Evolutionary conservation across 2,329 filamentous ascomycete genomes (phyloP), one percentile per base, ranked within the genome.

Genomic region (Sodiomyces alkalinus): DNA sequence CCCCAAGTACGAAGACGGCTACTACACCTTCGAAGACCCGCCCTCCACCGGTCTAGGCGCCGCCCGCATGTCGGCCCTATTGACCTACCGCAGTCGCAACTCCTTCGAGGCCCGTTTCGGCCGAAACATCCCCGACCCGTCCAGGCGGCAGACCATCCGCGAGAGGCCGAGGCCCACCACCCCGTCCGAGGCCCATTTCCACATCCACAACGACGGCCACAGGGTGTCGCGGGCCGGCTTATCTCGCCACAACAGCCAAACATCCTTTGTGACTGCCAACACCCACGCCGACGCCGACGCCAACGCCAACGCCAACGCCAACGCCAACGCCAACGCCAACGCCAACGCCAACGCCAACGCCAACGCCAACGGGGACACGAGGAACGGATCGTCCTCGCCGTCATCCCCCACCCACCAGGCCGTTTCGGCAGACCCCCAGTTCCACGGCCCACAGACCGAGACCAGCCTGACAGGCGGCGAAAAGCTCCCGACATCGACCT

Each of bases 1-100:
- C 49, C 90, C 90, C 18, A 96, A 94, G 58, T 98, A 98, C 52
- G 85, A 94, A 36, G 86, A 96, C 45, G 90, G 90, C 24, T 96
- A 94, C 56, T 98, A 96, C 49, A 46, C 73, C 1, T 92, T 90
- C 43, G 68, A 80, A 18, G 83, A 96, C 41, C 86, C 86, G 19
- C 90, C 90, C 1, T 62, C 74, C 0, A 79, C 85, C 1, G 90
- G 90, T 1, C 68, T 98, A 3, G 85, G 86, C 9, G 90, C 90
- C 6, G 90, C 90, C 16, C 83, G 90, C 44, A 98, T 98, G 90
- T 83, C 86, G 32, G 90, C 90, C 2, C 69, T 98, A 20, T 62
- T 98, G 42, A 98, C 90, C 6, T 98, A 98, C 56, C 75, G 90
- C 41, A 94, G 85, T 49, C 80, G 90, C 28, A 87, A 98, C 55